Conservation (phyloP, 495 filamentous ascomycete genomes). For the Penicillium cinerascens region DNA sequence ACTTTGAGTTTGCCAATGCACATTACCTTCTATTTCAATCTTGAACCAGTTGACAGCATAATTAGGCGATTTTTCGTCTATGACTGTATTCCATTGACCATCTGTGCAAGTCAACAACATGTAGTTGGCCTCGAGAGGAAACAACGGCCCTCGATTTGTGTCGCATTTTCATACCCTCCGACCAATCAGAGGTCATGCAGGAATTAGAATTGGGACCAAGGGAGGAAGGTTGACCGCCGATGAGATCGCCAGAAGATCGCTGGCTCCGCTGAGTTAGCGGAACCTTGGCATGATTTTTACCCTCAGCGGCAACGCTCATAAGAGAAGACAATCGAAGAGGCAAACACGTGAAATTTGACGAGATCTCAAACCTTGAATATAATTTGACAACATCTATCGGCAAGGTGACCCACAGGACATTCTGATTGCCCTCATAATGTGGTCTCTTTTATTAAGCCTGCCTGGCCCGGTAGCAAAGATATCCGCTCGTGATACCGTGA, state of each 20-base stretch:
- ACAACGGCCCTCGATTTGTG: not conserved
- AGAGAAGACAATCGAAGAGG: not conserved
- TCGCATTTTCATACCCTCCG: not conserved
- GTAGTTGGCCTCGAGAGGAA: not conserved
- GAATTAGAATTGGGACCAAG: not conserved
- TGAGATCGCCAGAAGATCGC: not conserved
- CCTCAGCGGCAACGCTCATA: not conserved
- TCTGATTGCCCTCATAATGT: not conserved
- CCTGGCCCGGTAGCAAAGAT: not conserved
- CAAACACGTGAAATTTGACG: not conserved
- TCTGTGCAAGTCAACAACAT: not conserved
- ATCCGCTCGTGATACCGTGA: not conserved
- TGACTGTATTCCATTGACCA: too few relatives aligned
- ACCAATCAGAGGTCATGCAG: not conserved
- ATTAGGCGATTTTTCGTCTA: too few relatives aligned
- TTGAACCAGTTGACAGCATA: too few relatives aligned
- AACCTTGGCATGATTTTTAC: not conserved
- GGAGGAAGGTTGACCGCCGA: not conserved
- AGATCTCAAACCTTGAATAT: not conserved
- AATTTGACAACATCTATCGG: not conserved
- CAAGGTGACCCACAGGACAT: not conserved
- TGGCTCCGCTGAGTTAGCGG: not conserved
- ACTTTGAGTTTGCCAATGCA: too few relatives aligned
- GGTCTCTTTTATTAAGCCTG: not conserved
- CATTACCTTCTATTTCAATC: too few relatives aligned